A percentile compares a stretch with the other conserved stretches of the same genome.
Evolutionary conservation across 805 yeast species (phyloP).

Genomic region (Ogataea glucozyma): DNA sequence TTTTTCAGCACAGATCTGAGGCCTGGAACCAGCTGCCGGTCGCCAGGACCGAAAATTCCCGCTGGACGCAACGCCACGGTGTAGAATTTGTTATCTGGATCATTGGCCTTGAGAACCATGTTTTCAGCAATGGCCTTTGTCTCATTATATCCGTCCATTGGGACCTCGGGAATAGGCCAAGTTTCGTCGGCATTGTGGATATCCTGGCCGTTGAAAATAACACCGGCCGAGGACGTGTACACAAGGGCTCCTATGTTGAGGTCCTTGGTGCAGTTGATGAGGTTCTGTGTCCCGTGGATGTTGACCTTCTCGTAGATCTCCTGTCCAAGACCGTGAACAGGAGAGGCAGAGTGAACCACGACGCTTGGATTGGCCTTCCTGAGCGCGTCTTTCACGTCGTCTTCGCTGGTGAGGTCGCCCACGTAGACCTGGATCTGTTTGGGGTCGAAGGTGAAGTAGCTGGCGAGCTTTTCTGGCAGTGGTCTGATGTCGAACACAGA

Average conservation of each 20-base stretch:
- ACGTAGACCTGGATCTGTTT: constrained; percentile 57
- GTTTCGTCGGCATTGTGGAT: constrained; percentile 89
- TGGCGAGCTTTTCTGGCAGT: constrained; percentile 68
- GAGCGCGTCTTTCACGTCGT: constrained; percentile 68
- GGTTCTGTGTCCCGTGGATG: constrained; percentile 81
- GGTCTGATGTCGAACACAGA: constrained; percentile 92
- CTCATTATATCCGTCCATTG: constrained; percentile 96
- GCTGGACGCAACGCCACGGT: constrained; percentile 95
- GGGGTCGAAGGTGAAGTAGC: constrained; percentile 73
- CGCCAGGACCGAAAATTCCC: constrained; percentile 98
- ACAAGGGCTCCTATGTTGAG: constrained; percentile 64
- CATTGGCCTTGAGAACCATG: constrained; percentile 74
- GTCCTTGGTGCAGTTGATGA: constrained; percentile 62
- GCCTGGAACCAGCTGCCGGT: constrained; percentile 94
- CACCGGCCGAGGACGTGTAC: constrained; percentile 97
- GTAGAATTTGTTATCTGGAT: constrained; percentile 50
- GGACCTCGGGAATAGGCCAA: constrained; percentile 87
- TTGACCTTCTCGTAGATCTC: constrained; percentile 86
- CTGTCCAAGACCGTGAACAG: constrained; percentile 85
- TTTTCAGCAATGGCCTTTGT: constrained; percentile 92
- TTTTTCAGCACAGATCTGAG: constrained; percentile 75
- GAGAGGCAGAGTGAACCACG: constrained; percentile 95
- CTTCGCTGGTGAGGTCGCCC: constrained; percentile 81
- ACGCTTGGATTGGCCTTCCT: constrained; percentile 60
- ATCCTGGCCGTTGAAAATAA: constrained; percentile 93